Conservation (phyloP, 352 stramenopile genomes). For the Pythium plurisporium region DNA sequence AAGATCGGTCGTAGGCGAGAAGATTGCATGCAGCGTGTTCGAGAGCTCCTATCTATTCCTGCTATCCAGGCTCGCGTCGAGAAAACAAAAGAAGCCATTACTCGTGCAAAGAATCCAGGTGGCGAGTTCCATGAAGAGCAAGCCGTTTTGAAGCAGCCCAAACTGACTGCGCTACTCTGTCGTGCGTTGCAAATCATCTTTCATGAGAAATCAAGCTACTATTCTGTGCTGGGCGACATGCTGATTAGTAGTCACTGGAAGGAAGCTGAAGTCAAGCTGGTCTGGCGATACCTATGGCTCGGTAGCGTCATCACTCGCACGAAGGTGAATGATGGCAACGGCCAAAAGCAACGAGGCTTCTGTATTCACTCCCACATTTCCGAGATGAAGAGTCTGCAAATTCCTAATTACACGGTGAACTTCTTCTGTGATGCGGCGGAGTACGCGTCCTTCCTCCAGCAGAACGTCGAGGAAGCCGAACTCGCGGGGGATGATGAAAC, state of each 20-base stretch:
- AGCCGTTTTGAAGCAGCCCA: constrained; percentile 49
- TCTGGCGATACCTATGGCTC: constrained; percentile 83
- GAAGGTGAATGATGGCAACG: constrained; percentile 36
- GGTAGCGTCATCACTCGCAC: constrained; percentile 67
- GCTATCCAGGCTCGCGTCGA: constrained; percentile 58
- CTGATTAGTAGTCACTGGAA: constrained; percentile 61
- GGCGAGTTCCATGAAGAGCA: constrained; percentile 69
- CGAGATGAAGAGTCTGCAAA: constrained; percentile 68
- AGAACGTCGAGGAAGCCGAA: constrained; percentile 60
- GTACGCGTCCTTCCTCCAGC: constrained; percentile 64
- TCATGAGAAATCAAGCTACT: constrained; percentile 67
- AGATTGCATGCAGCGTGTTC: constrained; percentile 68
- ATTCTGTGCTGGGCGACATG: constrained; percentile 64
- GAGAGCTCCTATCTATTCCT: constrained; percentile 57
- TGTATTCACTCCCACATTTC: constrained; percentile 63
- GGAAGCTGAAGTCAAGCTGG: constrained; percentile 72
- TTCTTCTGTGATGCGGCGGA: constrained; percentile 72
- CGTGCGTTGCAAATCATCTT: constrained; percentile 81
- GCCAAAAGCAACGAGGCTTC: constrained; percentile 68
- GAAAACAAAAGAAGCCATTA: constrained; percentile 53
- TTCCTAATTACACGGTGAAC: constrained; percentile 57
- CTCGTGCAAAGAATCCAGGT: constrained; percentile 63
- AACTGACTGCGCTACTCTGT: constrained; percentile 54
- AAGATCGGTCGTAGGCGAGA: constrained; percentile 52
- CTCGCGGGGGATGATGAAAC: constrained; percentile 21